Evolutionary conservation across 176 grass and related monocot genomes (phyloP).

Genomic region (Musa acuminata): DNA sequence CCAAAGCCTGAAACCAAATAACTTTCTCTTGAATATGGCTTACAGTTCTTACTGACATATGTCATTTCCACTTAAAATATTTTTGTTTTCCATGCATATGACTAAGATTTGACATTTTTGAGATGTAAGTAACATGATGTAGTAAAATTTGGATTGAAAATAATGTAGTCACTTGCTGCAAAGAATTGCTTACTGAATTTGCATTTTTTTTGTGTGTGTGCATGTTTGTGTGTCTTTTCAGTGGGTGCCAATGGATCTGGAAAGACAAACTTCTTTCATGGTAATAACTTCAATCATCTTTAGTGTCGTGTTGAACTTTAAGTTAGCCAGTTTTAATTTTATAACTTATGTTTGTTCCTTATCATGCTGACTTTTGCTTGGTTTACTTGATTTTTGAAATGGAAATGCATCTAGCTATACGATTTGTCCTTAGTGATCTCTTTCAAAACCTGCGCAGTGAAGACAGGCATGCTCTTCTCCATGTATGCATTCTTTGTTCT

Average conservation of each 20-base stretch:
- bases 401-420: conserved; percentile 65
- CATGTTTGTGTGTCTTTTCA: conserved; percentile 32
- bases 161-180: neutral
- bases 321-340: conserved; percentile 3
- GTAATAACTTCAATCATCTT: conserved; percentile 29
- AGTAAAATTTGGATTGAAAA: too few relatives aligned
- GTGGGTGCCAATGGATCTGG: conserved; percentile 99
- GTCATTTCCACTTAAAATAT: too few relatives aligned
- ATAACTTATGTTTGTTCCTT: neutral
- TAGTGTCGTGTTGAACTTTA: neutral
- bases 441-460: conserved; percentile 87
- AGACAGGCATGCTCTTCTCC: conserved; percentile 90
- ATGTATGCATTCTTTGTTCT: conserved; percentile 52
- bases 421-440: conserved; percentile 95
- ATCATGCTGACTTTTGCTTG: conserved; percentile 1
- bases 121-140: too few relatives aligned
- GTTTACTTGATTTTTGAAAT: neutral
- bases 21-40: too few relatives aligned
- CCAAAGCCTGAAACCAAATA: too few relatives aligned
- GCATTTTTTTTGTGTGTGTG: neutral
- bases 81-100: too few relatives aligned
- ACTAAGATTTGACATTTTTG: too few relatives aligned
- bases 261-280: conserved; percentile 99
- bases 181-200: neutral
- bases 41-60: too few relatives aligned